Conservation (phyloP, 1,284 basidiomycete species). For the Abortiporus biennis region DNA sequence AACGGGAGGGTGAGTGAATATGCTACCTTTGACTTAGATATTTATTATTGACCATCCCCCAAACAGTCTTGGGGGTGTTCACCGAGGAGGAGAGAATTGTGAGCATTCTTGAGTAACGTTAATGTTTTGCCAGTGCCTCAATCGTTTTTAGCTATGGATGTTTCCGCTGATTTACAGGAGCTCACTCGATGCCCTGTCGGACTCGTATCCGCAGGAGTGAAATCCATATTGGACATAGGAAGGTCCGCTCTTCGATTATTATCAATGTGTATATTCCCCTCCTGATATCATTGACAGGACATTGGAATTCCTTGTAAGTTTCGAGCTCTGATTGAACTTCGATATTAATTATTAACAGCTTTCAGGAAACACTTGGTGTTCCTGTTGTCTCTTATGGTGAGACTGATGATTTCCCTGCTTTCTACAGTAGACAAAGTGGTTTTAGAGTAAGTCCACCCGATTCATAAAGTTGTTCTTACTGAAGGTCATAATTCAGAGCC, state of each 20-base stretch:
- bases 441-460: slow-evolving; percentile 49
- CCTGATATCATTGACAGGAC: slow-evolving; percentile 47
- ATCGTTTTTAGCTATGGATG: slow-evolving; percentile 71
- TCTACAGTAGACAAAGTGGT: slow-evolving; percentile 85
- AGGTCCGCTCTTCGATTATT: slow-evolving; percentile 30
- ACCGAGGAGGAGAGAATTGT: slow-evolving; percentile 89
- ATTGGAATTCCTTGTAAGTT: slow-evolving; percentile 84
- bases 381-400: slow-evolving; percentile 81
- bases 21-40: slow-evolving; percentile 1
- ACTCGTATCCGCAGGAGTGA: slow-evolving; percentile 91
- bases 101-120: slow-evolving; percentile 23
- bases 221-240: slow-evolving; percentile 94
- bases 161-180: slow-evolving; percentile 89
- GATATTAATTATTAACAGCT: slow-evolving; percentile 5
- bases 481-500: slow-evolving; percentile 39
- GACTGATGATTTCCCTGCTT: slow-evolving; percentile 86
- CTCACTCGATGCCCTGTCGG: slow-evolving; percentile 82
- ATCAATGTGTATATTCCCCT: not conserved
- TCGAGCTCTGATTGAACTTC: too few relatives aligned
- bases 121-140: not conserved
- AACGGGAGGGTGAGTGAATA: slow-evolving; percentile 62
- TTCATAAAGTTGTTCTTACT: not conserved
- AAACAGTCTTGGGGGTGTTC: slow-evolving; percentile 82
- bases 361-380: slow-evolving; percentile 92
- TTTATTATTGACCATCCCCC: slow-evolving; percentile 3